Percentiles rank a stretch among this genome's conserved stretches.
Conservation (phyloP, 139 green algal species). For the Marvania coccoides region DNA sequence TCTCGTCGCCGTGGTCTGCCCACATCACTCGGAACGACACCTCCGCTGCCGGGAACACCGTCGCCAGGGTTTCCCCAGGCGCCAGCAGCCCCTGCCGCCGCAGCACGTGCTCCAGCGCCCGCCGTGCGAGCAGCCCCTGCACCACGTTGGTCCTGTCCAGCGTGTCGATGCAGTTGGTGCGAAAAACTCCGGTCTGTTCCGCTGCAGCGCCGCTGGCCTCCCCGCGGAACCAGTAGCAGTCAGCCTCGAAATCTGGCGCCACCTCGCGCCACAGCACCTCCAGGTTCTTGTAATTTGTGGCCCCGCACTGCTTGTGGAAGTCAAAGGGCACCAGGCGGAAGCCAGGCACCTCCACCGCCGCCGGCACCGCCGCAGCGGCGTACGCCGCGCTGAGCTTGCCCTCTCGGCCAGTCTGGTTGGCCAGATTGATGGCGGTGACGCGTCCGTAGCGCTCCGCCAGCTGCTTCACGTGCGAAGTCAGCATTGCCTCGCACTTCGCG, state of each 20-base stretch:
- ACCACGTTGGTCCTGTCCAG: slow-evolving; percentile 75
- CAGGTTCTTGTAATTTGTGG: slow-evolving; percentile 60
- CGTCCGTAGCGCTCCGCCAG: slow-evolving; percentile 32
- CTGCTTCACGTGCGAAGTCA: slow-evolving; percentile 25
- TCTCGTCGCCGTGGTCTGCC: slow-evolving; percentile 83
- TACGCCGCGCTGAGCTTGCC: slow-evolving; percentile 45
- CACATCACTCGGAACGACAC: slow-evolving; percentile 68
- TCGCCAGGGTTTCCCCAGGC: slow-evolving; percentile 25
- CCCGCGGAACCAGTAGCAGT: slow-evolving; percentile 23
- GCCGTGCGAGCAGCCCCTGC: slow-evolving; percentile 67
- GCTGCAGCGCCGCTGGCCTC: neutral
- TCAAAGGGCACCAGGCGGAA: slow-evolving; percentile 69
- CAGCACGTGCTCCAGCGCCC: slow-evolving; percentile 56
- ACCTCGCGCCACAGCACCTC: slow-evolving; percentile 57
- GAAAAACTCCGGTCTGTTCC: slow-evolving; percentile 50
- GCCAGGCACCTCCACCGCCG: neutral
- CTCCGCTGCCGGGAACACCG: slow-evolving; percentile 41
- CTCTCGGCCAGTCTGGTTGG: slow-evolving; percentile 73
- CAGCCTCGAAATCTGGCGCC: slow-evolving; percentile 8
- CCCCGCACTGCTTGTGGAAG: slow-evolving; percentile 84
- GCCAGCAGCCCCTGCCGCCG: slow-evolving; percentile 44
- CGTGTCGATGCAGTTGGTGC: slow-evolving; percentile 72
- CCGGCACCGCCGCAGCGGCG: neutral
- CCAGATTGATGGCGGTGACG: slow-evolving; percentile 64
- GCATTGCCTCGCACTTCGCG: slow-evolving; percentile 14